Base-by-base conservation (phyloP, 306 rosid genomes). In the Fagus sylvatica region DNA sequence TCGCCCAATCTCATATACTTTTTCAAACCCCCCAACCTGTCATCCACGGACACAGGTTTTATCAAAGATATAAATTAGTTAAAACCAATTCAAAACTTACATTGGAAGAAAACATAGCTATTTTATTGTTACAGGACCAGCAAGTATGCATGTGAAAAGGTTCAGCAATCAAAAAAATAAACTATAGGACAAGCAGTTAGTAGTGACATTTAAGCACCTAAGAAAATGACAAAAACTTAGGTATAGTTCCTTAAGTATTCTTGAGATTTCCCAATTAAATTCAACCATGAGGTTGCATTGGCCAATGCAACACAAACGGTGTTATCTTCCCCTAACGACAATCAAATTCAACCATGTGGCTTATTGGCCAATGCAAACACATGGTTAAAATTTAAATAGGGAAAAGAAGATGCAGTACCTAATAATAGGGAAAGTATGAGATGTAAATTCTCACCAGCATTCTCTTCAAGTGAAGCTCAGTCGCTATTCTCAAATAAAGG, bases 21-120 rank as follows among this genome's bases (percentile, higher is more conserved):
- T 95, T 83, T 95, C 99, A 78, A 95, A 89, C 16, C 99, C 99
- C 40, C 99, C 98, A 75, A 95, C 98, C 98, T 95, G 86, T 53
- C 82, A 83, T 22, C 60, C 61, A 74, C 66, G 73, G 73, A 79
- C 79, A 62, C 34, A 79, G 61, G 40, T 48, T 78, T 64, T 59
- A 55, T 59, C 66, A 62, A 78, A 72, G 69, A 69, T 61, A 53
- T 19, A 72, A 65, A 61, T 54, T 48, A 30, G 42, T 59, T 16
- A 7, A 49, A 66, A 72, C 34, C 66, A 57, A 76, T 56, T 76
- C 33, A 79, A 78, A 74, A 76, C 79, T 64, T 68, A 37, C 41
- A 73, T 67, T 43, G n/a, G 78, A 74, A 54, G 49, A 65, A 65
- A 17, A n/a, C 49, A 65, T 37, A 7, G 32, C 11, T 17, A 65